These are phyloP conservation scores for Erucastrum elatum DNA, from an alignment of 345 rosid species.

Conservation along the genomic window DNA sequence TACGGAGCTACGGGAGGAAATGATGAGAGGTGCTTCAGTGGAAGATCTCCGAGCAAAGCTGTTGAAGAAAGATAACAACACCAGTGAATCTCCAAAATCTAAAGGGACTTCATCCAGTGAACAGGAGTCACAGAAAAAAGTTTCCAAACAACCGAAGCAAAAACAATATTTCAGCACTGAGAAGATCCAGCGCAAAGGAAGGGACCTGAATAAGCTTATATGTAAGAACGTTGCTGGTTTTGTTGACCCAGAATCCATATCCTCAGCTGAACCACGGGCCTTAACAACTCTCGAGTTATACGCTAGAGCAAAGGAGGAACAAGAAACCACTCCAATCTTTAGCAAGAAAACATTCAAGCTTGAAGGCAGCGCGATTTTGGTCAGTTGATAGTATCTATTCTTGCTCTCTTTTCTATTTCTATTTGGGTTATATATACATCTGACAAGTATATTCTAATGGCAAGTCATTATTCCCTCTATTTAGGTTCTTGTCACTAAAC, in stretches of 20 bases:
- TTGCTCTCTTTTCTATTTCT: slow-evolving; percentile 2
- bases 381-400: slow-evolving; percentile 44
- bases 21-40: slow-evolving; percentile 71
- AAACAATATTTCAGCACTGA: slow-evolving; percentile 46
- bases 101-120: slow-evolving; percentile 44
- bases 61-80: slow-evolving; percentile 52
- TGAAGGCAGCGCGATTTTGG: slow-evolving; percentile 71
- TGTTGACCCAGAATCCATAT: slow-evolving; percentile 36
- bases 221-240: slow-evolving; percentile 49
- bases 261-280: slow-evolving; percentile 51
- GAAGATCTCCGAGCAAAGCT: slow-evolving; percentile 72
- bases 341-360: slow-evolving; percentile 72
- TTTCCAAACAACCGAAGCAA: slow-evolving; percentile 40
- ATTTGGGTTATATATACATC: not conserved
- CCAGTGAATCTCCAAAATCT: slow-evolving; percentile 45
- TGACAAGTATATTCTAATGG: slow-evolving; percentile 25
- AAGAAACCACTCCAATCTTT: slow-evolving; percentile 49
- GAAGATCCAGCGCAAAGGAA: slow-evolving; percentile 74
- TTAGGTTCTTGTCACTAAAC: slow-evolving; percentile 77
- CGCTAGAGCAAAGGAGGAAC: slow-evolving; percentile 60
- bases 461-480: slow-evolving; percentile 17
- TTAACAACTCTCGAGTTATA: slow-evolving; percentile 62
- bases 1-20: slow-evolving; percentile 77
- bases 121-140: slow-evolving; percentile 49
- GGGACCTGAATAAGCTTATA: slow-evolving; percentile 69